A percentile compares a stretch with the other conserved stretches of the same genome.
Conservation (phyloP, 2,329 filamentous ascomycete genomes). For the Aspergillaceae sp. region DNA sequence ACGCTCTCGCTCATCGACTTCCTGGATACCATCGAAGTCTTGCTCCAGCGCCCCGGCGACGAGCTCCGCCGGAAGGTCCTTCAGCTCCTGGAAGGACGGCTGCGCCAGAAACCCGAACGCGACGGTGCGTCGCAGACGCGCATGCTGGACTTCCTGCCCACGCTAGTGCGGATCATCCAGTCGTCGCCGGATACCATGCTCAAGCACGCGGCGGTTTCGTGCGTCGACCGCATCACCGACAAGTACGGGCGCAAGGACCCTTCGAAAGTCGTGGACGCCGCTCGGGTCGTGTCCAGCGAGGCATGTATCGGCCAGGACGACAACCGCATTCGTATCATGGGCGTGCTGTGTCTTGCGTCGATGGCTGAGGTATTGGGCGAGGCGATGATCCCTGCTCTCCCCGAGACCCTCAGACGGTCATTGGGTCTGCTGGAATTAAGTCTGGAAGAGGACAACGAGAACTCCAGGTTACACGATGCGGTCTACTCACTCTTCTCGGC, state of each 20-base stretch:
- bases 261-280: slow-evolving; percentile 64
- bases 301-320: slow-evolving; percentile 69
- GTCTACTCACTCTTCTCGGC: slow-evolving; percentile 71
- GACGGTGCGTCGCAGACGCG: slow-evolving; percentile 60
- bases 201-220: slow-evolving; percentile 78
- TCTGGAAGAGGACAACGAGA: slow-evolving; percentile 44
- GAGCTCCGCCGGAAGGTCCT: slow-evolving; percentile 71
- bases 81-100: slow-evolving; percentile 68
- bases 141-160: slow-evolving; percentile 69
- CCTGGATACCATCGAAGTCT: slow-evolving; percentile 73
- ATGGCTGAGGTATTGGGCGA: slow-evolving; percentile 82
- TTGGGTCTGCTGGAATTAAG: slow-evolving; percentile 63
- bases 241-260: slow-evolving; percentile 91
- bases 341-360: slow-evolving; percentile 80
- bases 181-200: slow-evolving; percentile 64
- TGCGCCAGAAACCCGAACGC: slow-evolving; percentile 62
- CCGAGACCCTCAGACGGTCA: slow-evolving; percentile 62
- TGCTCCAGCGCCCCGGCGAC: slow-evolving; percentile 68
- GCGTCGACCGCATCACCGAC: slow-evolving; percentile 85
- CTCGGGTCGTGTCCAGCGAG: slow-evolving; percentile 65
- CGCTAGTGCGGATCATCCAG: slow-evolving; percentile 66
- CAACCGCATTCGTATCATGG: slow-evolving; percentile 65
- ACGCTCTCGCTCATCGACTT: slow-evolving; percentile 82
- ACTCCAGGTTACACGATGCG: slow-evolving; percentile 67
- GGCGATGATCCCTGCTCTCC: slow-evolving; percentile 73